Percentiles rank a stretch among this genome's conserved stretches.
Evolutionary conservation across 1,284 basidiomycete species (phyloP).

Genomic region (Heterobasidion annosum): DNA sequence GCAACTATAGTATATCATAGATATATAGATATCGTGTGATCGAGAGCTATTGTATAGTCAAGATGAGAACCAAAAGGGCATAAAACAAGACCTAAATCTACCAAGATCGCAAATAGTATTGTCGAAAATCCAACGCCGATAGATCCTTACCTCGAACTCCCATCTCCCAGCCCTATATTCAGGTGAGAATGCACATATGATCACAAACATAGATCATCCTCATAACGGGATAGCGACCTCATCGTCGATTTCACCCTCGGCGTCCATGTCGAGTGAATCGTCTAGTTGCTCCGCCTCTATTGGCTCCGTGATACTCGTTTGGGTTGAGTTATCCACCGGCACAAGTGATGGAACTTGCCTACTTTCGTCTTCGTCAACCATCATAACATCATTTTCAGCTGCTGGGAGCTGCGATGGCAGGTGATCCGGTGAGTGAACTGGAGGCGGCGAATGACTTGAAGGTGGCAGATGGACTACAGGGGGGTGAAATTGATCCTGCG

Average conservation of each 20-base stretch:
- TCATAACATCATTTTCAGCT: neutral
- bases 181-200: no score
- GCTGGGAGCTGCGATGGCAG: neutral
- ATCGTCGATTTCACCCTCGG: neutral
- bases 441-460: neutral
- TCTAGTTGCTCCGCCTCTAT: neutral
- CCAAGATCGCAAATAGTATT: no score
- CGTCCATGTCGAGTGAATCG: neutral
- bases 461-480: neutral
- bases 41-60: no score
- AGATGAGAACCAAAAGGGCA: no score
- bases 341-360: neutral
- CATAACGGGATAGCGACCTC: neutral
- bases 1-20: no score
- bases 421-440: neutral
- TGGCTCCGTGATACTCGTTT: neutral
- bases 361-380: neutral
- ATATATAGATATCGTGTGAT: no score
- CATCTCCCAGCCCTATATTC: no score
- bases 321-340: no score
- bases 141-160: no score
- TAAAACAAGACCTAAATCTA: no score
- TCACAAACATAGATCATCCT: no score
- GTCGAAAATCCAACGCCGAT: no score
- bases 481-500: neutral